Percentiles rank a stretch among this genome's conserved stretches.
These are phyloP conservation scores for Talaromyces islandicus DNA, from an alignment of 2,329 filamentous ascomycete genomes.

Conservation along the genomic window DNA sequence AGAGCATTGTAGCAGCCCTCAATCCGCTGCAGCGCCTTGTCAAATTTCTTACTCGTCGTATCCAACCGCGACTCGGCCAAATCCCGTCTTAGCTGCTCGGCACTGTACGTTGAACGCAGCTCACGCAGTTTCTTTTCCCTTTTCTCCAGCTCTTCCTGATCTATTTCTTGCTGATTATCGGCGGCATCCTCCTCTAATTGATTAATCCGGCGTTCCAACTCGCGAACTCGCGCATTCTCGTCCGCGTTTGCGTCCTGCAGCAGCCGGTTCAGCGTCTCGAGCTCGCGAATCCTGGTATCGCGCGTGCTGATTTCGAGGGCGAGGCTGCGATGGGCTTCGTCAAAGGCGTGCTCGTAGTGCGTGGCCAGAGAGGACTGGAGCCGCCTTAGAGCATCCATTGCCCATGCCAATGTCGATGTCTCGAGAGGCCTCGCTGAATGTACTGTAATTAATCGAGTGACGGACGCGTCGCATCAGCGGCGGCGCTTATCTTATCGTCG, in stretches of 20 bases:
- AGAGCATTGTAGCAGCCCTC: slow-evolving; percentile 26
- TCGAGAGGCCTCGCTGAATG: no score
- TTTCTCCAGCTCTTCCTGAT: slow-evolving; percentile 7
- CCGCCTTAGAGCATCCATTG: slow-evolving; percentile 26
- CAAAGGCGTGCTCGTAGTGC: slow-evolving; percentile 21
- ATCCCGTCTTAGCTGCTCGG: slow-evolving; percentile 15
- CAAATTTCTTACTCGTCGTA: slow-evolving; percentile 6
- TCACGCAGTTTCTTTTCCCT: slow-evolving; percentile 10
- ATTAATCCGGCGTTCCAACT: neutral
- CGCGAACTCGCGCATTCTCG: neutral
- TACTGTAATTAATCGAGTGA: neutral
- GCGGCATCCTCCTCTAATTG: neutral
- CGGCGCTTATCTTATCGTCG: slow-evolving; percentile 7
- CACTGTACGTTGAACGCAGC: slow-evolving; percentile 23
- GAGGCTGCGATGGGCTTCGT: slow-evolving; percentile 21
- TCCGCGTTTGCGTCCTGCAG: neutral
- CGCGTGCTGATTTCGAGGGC: slow-evolving; percentile 17
- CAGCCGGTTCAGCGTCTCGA: slow-evolving; percentile 11
- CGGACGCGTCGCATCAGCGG: slow-evolving; percentile 5
- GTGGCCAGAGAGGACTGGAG: slow-evolving; percentile 25
- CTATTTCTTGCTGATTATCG: neutral
- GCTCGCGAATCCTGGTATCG: slow-evolving; percentile 17
- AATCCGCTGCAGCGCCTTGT: slow-evolving; percentile 15
- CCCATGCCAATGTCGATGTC: neutral
- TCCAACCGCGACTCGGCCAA: slow-evolving; percentile 7